Evolutionary conservation across 2,329 filamentous ascomycete species (phyloP), one percentile per base, ranked within the genome.

Genomic region (Leptographium wingfieldii): DNA sequence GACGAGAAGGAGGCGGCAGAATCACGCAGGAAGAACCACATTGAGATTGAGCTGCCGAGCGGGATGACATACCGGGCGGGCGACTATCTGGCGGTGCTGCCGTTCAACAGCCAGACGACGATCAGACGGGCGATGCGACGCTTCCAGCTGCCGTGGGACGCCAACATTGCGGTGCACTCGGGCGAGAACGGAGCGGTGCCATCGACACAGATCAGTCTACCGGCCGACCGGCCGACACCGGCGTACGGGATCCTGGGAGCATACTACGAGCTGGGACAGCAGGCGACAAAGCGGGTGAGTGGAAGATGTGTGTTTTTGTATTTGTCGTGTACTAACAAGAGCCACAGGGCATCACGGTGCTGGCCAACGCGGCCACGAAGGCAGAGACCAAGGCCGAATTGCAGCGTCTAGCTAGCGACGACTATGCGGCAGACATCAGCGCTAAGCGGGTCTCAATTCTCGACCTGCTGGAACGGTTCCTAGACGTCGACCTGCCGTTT

Each of bases 21-120:
- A 19, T 46, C 43, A 3, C 43, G 59, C 5, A 58, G 60, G 46
- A 90, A 90, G 74, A 80, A 81, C 29, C 79, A 86, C 63, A 79
- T 90, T 25, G 82, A 83, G 63, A 82, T 91, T 40, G 80, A 82
- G 62, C 76, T 92, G 1, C 88, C 88, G 0, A 79, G 76, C 0
- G 81, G 79, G 57, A 77, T 83, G 75, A 78, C 77, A 0, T 92
- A 92, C 71, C 78, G 80, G 48, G 80, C 85, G 2, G 89, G 88
- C 16, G 88, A 92, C 68, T 92, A 94, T 68, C 78, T 92, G 0
- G 85, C 86, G 0, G 76, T 91, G 2, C 74, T 91, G 1, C 88
- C 88, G 0, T 72, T 88, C 35, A 92, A 92, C 68, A 82, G 83
- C 1, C 76, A 77, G 54, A 72, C 78, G 35, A 82, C 76, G 11